Evolutionary conservation across 164 flowering plant species (phyloP).

Genomic region (Liquidambar formosana): DNA sequence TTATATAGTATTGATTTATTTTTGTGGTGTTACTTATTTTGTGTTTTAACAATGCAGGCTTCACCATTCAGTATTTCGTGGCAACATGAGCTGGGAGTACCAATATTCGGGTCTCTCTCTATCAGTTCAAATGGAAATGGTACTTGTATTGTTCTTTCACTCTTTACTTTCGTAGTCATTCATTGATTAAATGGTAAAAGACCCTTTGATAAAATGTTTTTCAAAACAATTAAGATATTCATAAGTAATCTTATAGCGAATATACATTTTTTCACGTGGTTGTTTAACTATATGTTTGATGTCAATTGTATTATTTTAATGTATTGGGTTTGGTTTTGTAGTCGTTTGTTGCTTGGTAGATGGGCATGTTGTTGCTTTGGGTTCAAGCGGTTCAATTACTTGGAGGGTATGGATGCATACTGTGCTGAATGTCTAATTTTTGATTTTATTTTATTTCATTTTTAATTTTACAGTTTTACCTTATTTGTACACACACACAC

Average conservation of each 20-base stretch:
- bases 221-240: background rate
- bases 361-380: slow-evolving; percentile 66
- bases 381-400: slow-evolving; percentile 51
- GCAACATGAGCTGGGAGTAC: slow-evolving; percentile 66
- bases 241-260: too few species aligned
- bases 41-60: slow-evolving; percentile 39
- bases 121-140: slow-evolving; percentile 56
- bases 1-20: slow-evolving; percentile 1
- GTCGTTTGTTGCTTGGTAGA: slow-evolving; percentile 92
- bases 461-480: background rate
- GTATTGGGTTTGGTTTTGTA: slow-evolving; percentile 27
- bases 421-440: background rate
- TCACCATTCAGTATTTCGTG: slow-evolving; percentile 52
- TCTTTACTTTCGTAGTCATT: background rate
- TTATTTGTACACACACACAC: background rate
- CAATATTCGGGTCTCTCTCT: slow-evolving; percentile 83
- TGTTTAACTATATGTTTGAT: background rate
- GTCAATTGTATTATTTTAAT: background rate
- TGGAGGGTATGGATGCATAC: slow-evolving; percentile 63
- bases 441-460: background rate
- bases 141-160: slow-evolving; percentile 17
- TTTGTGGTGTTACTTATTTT: background rate
- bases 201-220: background rate
- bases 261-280: background rate
- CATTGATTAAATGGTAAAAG: background rate